Evolutionary conservation across 2,329 filamentous ascomycete genomes (phyloP).

Genomic region (Ceratocystis colombiana): DNA sequence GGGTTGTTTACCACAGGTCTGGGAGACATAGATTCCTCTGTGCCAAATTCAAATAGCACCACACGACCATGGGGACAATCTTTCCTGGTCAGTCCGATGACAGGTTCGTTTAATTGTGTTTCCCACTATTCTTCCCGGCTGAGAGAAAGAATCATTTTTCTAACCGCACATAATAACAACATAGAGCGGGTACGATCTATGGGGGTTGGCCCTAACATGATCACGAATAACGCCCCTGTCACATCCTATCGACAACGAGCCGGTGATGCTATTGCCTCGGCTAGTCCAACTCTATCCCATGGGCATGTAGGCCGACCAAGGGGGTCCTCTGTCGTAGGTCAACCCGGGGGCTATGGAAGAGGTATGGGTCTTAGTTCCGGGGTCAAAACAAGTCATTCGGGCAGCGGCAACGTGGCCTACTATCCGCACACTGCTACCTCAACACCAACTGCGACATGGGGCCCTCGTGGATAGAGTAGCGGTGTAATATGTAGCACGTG

Average conservation of each 20-base stretch:
- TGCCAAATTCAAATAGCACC: slow-evolving; percentile 2
- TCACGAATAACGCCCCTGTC: slow-evolving; percentile 25
- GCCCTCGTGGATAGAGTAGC: background rate
- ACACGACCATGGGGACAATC: slow-evolving; percentile 3
- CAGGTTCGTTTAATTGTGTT: background rate
- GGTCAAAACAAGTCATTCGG: slow-evolving; percentile 25
- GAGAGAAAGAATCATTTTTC: background rate
- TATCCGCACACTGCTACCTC: background rate
- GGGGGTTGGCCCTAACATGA: slow-evolving; percentile 31
- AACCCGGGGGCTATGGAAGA: background rate
- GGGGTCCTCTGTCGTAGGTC: slow-evolving; percentile 15
- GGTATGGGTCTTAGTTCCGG: slow-evolving; percentile 26
- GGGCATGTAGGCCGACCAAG: background rate
- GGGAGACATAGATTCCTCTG: background rate
- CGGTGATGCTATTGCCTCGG: slow-evolving; percentile 1
- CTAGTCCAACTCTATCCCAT: slow-evolving; percentile 1
- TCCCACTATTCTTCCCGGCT: background rate
- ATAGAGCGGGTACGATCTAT: slow-evolving; percentile 27
- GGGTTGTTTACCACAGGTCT: background rate
- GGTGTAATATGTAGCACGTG: background rate
- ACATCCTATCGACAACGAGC: slow-evolving; percentile 24
- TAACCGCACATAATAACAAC: background rate
- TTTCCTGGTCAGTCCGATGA: slow-evolving; percentile 9
- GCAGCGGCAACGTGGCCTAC: slow-evolving; percentile 6
- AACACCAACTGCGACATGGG: background rate